phyloP scores from a whole-genome alignment of 2,329 filamentous ascomycete genomes.

The Colletotrichum chlorophyti region DNA sequence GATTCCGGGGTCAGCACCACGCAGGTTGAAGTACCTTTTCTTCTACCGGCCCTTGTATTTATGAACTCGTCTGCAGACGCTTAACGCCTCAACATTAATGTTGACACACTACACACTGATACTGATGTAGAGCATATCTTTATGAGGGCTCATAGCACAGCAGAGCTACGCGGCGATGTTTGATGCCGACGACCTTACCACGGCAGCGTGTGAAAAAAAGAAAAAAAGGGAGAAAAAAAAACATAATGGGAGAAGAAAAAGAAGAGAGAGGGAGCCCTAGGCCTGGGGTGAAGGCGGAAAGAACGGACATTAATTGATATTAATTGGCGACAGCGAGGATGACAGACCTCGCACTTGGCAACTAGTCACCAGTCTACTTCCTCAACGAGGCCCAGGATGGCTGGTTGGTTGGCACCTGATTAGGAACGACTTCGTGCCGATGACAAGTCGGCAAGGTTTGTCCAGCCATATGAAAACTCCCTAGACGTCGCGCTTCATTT shows the following conservation, averaged over 20 bases:
- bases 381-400: conserved; percentile 11
- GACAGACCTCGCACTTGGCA: too few species aligned
- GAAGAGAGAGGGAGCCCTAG: too few species aligned
- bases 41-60: not conserved
- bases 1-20: not conserved
- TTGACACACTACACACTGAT: not conserved
- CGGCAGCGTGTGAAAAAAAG: too few species aligned
- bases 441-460: conserved; percentile 7
- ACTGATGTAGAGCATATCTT: not conserved
- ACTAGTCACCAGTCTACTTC: too few species aligned
- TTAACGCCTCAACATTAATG: too few species aligned
- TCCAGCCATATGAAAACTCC: conserved; percentile 13
- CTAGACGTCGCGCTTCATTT: not conserved
- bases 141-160: not conserved
- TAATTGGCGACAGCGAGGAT: not conserved
- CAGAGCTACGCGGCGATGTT: too few species aligned
- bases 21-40: not conserved
- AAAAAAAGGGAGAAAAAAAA: too few species aligned
- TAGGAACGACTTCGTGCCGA: conserved; percentile 18
- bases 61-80: not conserved
- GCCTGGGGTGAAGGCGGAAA: too few species aligned
- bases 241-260: too few species aligned
- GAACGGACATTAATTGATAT: too few species aligned
- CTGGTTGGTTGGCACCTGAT: not conserved
- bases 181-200: too few species aligned